Percentiles rank a stretch among this genome's conserved stretches.
Evolutionary conservation across 2,329 filamentous ascomycete genomes (phyloP).

Genomic region (Paraphaeosphaeria minitans): DNA sequence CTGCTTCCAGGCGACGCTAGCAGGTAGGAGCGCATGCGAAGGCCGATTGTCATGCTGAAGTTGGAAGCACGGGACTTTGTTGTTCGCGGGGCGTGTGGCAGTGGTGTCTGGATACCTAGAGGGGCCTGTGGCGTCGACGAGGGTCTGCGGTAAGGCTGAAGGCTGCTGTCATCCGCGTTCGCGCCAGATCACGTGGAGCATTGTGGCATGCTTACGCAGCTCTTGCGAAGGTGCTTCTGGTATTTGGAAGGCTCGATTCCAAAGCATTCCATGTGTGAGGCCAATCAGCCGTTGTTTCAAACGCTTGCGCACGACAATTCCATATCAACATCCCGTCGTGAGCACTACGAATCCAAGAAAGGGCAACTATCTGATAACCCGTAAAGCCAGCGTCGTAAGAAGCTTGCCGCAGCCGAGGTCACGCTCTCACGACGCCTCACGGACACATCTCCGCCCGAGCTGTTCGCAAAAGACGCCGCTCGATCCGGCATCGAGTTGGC

Average conservation of each 20-base stretch:
- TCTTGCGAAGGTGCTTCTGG: neutral
- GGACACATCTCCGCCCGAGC: neutral
- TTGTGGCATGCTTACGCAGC: no score
- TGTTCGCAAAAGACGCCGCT: conserved; percentile 1
- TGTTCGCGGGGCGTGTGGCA: neutral
- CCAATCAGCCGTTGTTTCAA: neutral
- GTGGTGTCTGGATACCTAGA: neutral
- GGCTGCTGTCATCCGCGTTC: neutral
- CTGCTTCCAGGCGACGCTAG: neutral
- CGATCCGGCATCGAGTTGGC: neutral
- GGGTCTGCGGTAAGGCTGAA: neutral
- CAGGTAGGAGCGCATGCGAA: conserved; percentile 4
- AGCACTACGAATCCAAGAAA: neutral
- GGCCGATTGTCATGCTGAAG: neutral
- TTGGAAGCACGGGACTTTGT: neutral
- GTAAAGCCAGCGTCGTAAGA: conserved; percentile 5
- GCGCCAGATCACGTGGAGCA: no score
- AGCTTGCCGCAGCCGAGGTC: neutral
- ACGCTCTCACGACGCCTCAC: neutral
- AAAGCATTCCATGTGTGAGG: neutral
- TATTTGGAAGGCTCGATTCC: neutral
- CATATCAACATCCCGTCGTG: neutral
- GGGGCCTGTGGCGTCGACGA: neutral
- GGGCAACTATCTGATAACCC: no score
- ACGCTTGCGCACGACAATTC: neutral